These are phyloP conservation scores for Xylaria polymorpha DNA, from an alignment of 2,329 filamentous ascomycete genomes.

Conservation along the genomic window DNA sequence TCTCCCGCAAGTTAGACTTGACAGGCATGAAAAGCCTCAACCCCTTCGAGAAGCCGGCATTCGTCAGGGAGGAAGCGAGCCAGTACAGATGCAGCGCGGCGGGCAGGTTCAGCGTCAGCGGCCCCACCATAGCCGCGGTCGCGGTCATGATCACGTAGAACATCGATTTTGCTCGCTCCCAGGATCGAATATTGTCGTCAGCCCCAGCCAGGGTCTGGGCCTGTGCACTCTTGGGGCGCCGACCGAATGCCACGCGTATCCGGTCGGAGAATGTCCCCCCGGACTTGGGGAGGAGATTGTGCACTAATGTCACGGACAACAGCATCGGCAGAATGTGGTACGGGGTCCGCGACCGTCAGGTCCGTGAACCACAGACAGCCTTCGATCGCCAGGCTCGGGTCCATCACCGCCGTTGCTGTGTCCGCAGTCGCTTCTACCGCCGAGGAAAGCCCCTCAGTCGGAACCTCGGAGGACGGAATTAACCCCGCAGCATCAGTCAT, in stretches of 20 bases:
- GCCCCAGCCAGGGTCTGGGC: slow-evolving; percentile 1
- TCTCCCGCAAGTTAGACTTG: slow-evolving; percentile 26
- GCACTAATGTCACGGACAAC: slow-evolving; percentile 52
- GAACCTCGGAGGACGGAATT: background rate
- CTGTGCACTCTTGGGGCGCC: slow-evolving; percentile 1
- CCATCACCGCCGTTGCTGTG: slow-evolving; percentile 29
- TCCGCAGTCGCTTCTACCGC: slow-evolving; percentile 4
- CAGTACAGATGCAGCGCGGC: slow-evolving; percentile 59
- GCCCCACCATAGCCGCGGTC: slow-evolving; percentile 50
- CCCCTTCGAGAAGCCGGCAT: slow-evolving; percentile 38
- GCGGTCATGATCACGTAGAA: slow-evolving; percentile 50
- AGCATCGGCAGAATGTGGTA: slow-evolving; percentile 60
- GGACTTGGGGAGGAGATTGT: slow-evolving; percentile 51
- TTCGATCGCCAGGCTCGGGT: slow-evolving; percentile 59
- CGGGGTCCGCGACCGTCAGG: slow-evolving; percentile 64
- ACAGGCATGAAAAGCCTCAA: slow-evolving; percentile 47
- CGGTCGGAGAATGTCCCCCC: slow-evolving; percentile 43
- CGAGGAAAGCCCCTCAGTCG: slow-evolving; percentile 1
- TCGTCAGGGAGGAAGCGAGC: slow-evolving; percentile 52
- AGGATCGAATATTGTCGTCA: background rate
- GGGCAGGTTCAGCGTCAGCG: slow-evolving; percentile 54
- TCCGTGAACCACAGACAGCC: slow-evolving; percentile 68
- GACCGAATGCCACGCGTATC: slow-evolving; percentile 17
- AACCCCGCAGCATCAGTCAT: background rate
- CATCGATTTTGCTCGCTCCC: slow-evolving; percentile 15